Conservation (phyloP, 176 grass and related monocot genomes). For the Ananas comosus region DNA sequence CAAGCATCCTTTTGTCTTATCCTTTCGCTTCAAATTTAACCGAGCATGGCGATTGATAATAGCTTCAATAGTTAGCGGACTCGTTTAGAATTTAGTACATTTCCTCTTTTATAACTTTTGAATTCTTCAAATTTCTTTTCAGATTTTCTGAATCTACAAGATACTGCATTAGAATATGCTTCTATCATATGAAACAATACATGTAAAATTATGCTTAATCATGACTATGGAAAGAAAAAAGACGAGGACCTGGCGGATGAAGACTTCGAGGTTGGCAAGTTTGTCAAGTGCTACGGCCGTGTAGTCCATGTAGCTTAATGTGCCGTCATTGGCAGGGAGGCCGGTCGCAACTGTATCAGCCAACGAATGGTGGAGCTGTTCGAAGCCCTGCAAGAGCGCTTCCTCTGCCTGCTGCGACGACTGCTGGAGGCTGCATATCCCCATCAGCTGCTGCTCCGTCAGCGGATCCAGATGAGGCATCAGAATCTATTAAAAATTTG, state of each 20-base stretch:
- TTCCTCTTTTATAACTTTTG: neutral
- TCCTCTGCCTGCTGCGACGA: conserved; percentile 11
- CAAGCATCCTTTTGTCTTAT: too few species aligned
- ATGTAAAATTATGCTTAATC: conserved; percentile 3
- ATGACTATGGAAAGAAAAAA: neutral
- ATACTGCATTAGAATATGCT: conserved; percentile 8
- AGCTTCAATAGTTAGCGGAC: neutral
- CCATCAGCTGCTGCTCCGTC: conserved; percentile 6
- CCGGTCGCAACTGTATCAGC: conserved; percentile 20
- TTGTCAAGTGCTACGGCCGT: conserved; percentile 64
- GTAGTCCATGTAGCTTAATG: conserved; percentile 44
- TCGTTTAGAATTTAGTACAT: neutral
- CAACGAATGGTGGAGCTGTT: conserved; percentile 7
- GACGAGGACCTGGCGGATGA: conserved; percentile 58
- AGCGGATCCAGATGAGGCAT: conserved; percentile 6
- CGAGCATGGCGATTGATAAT: too few species aligned
- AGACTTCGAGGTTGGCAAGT: conserved; percentile 65
- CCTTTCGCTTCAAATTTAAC: too few species aligned
- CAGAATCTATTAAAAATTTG: neutral
- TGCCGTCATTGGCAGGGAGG: conserved; percentile 34
- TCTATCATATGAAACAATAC: conserved; percentile 13
- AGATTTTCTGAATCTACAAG: neutral
- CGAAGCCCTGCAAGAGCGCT: conserved; percentile 1
- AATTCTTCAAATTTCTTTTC: neutral
- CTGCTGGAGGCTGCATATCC: conserved; percentile 5